Conservation (phyloP, 83 land plant genomes). For the Thuja plicata region DNA sequence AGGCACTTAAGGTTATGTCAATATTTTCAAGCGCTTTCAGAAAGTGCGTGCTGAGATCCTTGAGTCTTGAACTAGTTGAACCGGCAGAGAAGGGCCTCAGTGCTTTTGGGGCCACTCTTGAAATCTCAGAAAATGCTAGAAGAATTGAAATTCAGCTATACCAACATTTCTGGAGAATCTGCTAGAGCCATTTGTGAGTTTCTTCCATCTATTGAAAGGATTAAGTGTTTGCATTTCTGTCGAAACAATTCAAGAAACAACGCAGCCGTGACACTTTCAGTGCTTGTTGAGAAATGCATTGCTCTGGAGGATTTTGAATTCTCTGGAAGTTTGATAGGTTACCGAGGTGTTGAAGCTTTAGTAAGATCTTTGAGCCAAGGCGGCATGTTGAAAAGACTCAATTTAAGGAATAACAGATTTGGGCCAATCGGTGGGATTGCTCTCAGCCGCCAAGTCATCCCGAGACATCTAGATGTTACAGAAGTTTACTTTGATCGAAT, state of each 20-base stretch:
- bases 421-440: slow-evolving; percentile 81
- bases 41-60: slow-evolving; percentile 20
- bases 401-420: too few species aligned
- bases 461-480: slow-evolving; percentile 40
- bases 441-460: slow-evolving; percentile 58
- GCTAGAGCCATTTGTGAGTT: slow-evolving; percentile 86
- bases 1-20: too few species aligned
- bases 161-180: slow-evolving; percentile 91
- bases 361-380: too few species aligned
- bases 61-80: slow-evolving; percentile 86
- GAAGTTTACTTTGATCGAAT: slow-evolving; percentile 84
- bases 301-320: slow-evolving; percentile 80
- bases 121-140: slow-evolving; percentile 72
- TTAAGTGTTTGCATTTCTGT: slow-evolving; percentile 76
- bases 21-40: slow-evolving; percentile 50
- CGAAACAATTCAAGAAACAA: slow-evolving; percentile 94
- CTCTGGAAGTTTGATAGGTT: slow-evolving; percentile 79
- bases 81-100: slow-evolving; percentile 90
- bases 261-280: slow-evolving; percentile 78
- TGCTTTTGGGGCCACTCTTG: slow-evolving; percentile 77
- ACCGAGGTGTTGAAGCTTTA: slow-evolving; percentile 67
- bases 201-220: slow-evolving; percentile 68
- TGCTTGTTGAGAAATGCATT: slow-evolving; percentile 53
- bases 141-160: slow-evolving; percentile 82
- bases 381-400: too few species aligned